Evolutionary conservation across 2,329 filamentous ascomycete species (phyloP).

Genomic region (Trichoderma gracile): DNA sequence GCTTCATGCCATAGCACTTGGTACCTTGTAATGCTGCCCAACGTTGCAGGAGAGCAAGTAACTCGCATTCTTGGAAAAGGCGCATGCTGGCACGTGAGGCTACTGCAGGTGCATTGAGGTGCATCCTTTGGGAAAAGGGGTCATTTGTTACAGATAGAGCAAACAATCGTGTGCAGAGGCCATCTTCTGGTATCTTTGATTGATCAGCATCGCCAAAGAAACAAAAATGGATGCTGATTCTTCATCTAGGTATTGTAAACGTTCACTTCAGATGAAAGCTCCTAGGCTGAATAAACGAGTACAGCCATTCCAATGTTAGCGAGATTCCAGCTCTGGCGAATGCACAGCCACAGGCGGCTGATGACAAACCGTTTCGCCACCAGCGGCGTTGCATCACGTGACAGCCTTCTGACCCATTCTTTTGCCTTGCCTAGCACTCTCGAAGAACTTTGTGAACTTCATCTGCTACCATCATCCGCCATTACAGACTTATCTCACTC

Average conservation of each 20-base stretch:
- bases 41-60: neutral
- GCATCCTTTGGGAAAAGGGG: neutral
- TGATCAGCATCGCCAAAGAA: too few relatives aligned
- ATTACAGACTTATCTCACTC: constrained; percentile 1
- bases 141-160: neutral
- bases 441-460: constrained; percentile 33
- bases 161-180: neutral
- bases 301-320: neutral
- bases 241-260: too few relatives aligned
- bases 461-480: constrained; percentile 15
- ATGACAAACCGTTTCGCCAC: constrained; percentile 21
- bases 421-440: constrained; percentile 30
- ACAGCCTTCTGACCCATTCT: constrained; percentile 34
- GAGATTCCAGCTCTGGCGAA: neutral
- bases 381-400: constrained; percentile 33
- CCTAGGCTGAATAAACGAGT: neutral
- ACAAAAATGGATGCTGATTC: too few relatives aligned
- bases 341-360: constrained; percentile 5
- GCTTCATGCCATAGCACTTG: neutral
- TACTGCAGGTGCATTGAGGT: neutral
- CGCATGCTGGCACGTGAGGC: neutral
- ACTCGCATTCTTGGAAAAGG: neutral
- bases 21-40: neutral
- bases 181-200: neutral
- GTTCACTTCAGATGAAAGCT: neutral